phyloP scores from a whole-genome alignment of 164 flowering plant genomes.

The Protea cynaroides region DNA sequence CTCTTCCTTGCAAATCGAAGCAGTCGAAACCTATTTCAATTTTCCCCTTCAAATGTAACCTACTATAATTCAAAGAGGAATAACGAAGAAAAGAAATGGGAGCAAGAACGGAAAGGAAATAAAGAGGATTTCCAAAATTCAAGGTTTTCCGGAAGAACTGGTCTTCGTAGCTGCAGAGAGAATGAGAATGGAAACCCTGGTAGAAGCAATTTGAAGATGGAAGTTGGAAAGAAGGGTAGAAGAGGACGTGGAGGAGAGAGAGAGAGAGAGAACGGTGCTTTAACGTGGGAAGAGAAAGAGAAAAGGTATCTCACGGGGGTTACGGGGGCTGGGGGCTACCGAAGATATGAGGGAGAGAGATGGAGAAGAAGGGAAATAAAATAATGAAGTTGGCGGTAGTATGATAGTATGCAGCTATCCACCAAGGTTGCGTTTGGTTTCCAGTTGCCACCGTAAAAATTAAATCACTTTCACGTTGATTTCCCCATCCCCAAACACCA shows the following conservation, averaged over 20 bases:
- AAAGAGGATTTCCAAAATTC: not conserved
- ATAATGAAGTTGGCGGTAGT: not conserved
- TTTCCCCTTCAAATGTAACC: not conserved
- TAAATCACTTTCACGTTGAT: too few relatives aligned
- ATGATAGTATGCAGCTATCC: too few relatives aligned
- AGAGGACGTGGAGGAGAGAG: too few relatives aligned
- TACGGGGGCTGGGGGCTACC: not conserved
- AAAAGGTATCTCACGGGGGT: not conserved
- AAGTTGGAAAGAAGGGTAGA: too few relatives aligned
- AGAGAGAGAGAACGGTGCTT: slow-evolving; percentile 2
- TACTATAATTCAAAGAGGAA: not conserved
- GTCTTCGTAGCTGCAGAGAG: not conserved
- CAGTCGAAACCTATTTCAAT: not conserved
- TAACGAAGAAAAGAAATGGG: not conserved
- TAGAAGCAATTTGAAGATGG: too few relatives aligned
- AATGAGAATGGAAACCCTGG: not conserved
- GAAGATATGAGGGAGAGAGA: too few relatives aligned
- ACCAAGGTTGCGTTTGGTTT: too few relatives aligned
- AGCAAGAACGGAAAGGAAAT: not conserved
- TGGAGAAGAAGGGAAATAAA: not conserved
- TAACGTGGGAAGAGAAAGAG: not conserved
- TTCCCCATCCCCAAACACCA: too few relatives aligned
- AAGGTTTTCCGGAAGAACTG: not conserved
- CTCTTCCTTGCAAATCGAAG: not conserved
- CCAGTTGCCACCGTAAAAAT: too few relatives aligned